A percentile compares a stretch with the other conserved stretches of the same genome.
Evolutionary conservation across 2,329 filamentous ascomycete species (phyloP).

Genomic region (Colletotrichum sp.): DNA sequence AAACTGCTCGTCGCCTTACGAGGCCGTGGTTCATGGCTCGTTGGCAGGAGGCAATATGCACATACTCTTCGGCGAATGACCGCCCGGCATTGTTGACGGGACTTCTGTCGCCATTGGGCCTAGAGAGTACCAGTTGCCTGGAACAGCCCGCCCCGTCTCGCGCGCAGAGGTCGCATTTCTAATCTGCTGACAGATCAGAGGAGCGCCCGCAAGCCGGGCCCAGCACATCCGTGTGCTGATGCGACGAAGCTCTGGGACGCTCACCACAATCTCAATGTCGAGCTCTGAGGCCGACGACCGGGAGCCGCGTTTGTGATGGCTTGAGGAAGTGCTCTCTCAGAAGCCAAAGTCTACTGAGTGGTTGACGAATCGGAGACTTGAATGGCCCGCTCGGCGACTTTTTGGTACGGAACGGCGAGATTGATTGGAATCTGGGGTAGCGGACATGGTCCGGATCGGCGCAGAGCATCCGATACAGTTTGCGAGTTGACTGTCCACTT

Average conservation of each 20-base stretch:
- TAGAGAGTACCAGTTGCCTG: neutral
- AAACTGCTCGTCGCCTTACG: slow-evolving; percentile 6
- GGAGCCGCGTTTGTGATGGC: neutral
- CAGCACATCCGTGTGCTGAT: neutral
- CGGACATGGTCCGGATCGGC: neutral
- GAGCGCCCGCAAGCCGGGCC: neutral
- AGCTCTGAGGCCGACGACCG: neutral
- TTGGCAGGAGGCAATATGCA: neutral
- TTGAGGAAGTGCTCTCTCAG: neutral
- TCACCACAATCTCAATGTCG: neutral
- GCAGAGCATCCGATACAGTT: neutral
- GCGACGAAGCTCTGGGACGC: neutral
- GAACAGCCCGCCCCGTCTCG: neutral
- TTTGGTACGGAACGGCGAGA: neutral
- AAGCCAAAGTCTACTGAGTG: neutral
- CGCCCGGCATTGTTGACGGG: neutral
- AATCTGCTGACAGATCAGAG: neutral
- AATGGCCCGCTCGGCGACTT: neutral
- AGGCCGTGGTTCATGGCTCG: neutral
- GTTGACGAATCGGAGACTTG: neutral
- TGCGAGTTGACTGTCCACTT: neutral
- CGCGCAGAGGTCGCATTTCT: neutral
- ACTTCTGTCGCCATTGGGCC: neutral
- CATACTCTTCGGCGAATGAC: neutral
- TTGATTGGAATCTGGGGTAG: slow-evolving; percentile 1